phyloP scores from a whole-genome alignment of 768 basidiomycete species.

The Strobilomyces dryophilus region DNA sequence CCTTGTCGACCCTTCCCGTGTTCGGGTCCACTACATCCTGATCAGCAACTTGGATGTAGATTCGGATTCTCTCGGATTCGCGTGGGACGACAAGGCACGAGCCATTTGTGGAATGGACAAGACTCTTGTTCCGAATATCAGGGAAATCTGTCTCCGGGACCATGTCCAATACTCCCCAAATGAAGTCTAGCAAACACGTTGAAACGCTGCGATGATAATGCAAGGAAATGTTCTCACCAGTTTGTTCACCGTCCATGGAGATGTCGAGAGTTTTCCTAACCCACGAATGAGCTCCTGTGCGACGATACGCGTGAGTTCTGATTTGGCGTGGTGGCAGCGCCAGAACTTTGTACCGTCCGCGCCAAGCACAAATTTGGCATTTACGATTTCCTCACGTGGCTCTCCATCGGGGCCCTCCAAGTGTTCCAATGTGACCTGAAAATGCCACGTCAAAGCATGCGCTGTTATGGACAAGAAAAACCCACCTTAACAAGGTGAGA shows the following conservation, averaged over 20 bases:
- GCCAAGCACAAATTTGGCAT: constrained; percentile 73
- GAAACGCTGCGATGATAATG: background rate
- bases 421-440: constrained; percentile 19
- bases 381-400: constrained; percentile 49
- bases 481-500: constrained; percentile 23
- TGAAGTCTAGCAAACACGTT: constrained; percentile 27
- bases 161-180: constrained; percentile 46
- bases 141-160: constrained; percentile 50
- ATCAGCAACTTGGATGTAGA: constrained; percentile 51
- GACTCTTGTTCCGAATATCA: constrained; percentile 45
- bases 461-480: background rate
- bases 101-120: constrained; percentile 48
- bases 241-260: constrained; percentile 73
- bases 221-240: constrained; percentile 23
- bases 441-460: background rate
- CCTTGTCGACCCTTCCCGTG: constrained; percentile 41
- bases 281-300: constrained; percentile 76
- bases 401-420: constrained; percentile 29
- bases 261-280: constrained; percentile 65
- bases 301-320: constrained; percentile 1
- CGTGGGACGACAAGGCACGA: constrained; percentile 52
- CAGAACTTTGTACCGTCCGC: constrained; percentile 51
- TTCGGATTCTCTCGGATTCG: constrained; percentile 41
- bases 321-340: background rate
- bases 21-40: constrained; percentile 32